A percentile compares a stretch with the other conserved stretches of the same genome.
Conservation (phyloP, 2,329 filamentous ascomycete genomes). For the Immersiporthe knoxdaviesiana region DNA sequence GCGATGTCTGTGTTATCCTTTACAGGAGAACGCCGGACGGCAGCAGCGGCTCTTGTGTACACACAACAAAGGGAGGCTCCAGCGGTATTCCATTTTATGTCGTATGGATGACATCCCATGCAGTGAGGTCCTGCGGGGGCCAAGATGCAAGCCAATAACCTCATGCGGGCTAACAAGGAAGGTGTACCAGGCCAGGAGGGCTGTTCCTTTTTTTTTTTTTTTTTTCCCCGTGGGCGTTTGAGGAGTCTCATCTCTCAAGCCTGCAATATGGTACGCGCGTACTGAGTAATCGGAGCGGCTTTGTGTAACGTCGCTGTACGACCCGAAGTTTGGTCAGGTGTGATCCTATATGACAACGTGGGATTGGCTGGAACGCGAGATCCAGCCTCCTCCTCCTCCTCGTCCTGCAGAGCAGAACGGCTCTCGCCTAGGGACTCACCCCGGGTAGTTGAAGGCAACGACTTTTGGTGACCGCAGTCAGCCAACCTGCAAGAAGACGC, state of each 20-base stretch:
- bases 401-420: too few relatives aligned
- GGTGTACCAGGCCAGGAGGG: neutral
- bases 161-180: neutral
- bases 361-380: neutral
- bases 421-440: too few relatives aligned
- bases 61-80: neutral
- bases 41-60: neutral
- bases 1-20: neutral
- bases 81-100: neutral
- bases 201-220: too few relatives aligned
- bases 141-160: neutral
- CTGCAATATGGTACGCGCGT: neutral
- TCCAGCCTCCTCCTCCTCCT: neutral
- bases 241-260: neutral
- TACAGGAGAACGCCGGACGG: neutral
- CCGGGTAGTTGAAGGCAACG: neutral
- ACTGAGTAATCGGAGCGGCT: neutral
- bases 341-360: neutral
- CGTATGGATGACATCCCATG: neutral
- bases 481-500: neutral
- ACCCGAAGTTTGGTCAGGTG: neutral
- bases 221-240: neutral
- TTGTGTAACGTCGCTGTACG: neutral
- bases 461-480: neutral
- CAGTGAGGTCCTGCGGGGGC: neutral